Conservation (phyloP, 192 early-diverging fungal genomes). For the Backusella luteola region DNA sequence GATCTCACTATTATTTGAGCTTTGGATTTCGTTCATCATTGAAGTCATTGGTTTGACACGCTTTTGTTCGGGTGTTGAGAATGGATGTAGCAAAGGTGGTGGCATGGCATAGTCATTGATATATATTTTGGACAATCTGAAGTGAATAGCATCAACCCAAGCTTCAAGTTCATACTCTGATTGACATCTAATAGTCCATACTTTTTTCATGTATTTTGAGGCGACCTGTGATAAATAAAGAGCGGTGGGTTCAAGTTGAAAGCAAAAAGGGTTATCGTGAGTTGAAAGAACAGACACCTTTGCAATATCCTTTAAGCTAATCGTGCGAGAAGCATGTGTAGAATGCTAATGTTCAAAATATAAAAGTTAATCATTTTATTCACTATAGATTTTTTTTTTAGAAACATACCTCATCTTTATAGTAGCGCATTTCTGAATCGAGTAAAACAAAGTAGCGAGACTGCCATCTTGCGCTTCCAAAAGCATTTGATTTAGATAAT, state of each 20-base stretch:
- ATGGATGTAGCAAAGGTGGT: not conserved
- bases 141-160: conserved; percentile 15
- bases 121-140: not conserved
- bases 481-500: conserved; percentile 11
- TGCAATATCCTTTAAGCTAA: conserved; percentile 6
- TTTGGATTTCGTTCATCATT: not conserved
- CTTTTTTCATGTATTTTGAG: not conserved
- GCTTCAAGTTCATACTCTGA: conserved; percentile 10
- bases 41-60: not conserved
- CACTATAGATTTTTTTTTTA: not conserved
- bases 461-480: conserved; percentile 22
- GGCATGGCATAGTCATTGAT: not conserved
- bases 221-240: not conserved
- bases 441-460: conserved; percentile 27
- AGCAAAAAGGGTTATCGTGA: not conserved
- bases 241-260: conserved; percentile 10
- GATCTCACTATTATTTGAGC: not conserved
- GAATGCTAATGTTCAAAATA: not conserved
- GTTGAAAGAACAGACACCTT: not conserved
- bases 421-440: conserved; percentile 25
- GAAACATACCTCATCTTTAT: conserved; percentile 15
- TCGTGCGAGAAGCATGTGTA: not conserved
- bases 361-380: not conserved
- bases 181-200: conserved; percentile 15
- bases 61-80: not conserved